Conservation (phyloP, 106 monocot genomes). For the Apostasia ramifera region DNA sequence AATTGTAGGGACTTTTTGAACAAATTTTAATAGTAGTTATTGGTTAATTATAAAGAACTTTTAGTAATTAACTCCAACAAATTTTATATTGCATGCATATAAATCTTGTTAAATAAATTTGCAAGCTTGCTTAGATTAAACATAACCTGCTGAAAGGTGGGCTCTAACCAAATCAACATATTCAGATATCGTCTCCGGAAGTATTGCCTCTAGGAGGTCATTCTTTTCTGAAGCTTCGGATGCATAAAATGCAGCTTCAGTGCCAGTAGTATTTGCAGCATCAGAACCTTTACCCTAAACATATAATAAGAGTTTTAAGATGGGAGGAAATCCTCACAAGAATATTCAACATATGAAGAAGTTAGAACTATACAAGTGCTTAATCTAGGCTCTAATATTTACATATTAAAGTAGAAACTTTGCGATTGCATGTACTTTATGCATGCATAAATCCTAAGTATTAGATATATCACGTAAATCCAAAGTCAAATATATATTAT, state of each 20-base stretch:
- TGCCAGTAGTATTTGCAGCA: slow-evolving; percentile 83
- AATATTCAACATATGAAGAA: too few species aligned
- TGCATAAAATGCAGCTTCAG: slow-evolving; percentile 88
- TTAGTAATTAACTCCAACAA: too few species aligned
- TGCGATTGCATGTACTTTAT: too few species aligned
- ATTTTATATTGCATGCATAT: too few species aligned
- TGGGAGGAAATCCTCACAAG: neutral
- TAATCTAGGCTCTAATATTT: too few species aligned
- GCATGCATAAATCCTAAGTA: too few species aligned
- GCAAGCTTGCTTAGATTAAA: neutral
- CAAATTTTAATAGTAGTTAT: neutral
- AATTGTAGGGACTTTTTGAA: too few species aligned
- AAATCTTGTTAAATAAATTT: too few species aligned
- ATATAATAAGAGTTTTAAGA: slow-evolving; percentile 1
- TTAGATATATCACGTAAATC: too few species aligned
- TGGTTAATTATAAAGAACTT: neutral
- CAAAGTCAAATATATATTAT: too few species aligned
- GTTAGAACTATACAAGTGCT: too few species aligned
- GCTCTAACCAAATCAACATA: slow-evolving; percentile 77
- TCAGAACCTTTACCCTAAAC: slow-evolving; percentile 81
- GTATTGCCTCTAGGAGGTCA: slow-evolving; percentile 74
- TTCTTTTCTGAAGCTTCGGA: slow-evolving; percentile 84
- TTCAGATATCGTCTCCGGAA: slow-evolving; percentile 74
- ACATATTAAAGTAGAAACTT: too few species aligned
- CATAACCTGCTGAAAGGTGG: slow-evolving; percentile 79